Evolutionary conservation across 768 basidiomycete species (phyloP).

Genomic region (Tremella yokohamensis): DNA sequence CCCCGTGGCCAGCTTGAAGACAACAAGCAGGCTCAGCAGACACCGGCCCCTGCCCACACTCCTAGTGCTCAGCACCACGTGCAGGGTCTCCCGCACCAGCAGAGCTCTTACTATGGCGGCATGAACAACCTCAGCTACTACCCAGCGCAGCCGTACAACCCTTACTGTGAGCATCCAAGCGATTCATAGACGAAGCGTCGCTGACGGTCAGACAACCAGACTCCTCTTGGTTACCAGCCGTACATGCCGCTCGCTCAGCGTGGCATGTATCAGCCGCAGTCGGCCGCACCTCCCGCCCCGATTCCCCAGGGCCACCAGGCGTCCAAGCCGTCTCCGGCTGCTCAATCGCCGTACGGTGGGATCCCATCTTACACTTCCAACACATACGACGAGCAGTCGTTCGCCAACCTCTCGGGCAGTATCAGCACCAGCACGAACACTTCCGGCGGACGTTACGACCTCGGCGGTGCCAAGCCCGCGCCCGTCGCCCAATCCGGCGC

Average conservation of each 20-base stretch:
- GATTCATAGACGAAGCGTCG: background rate
- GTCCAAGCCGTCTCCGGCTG: slow-evolving; percentile 18
- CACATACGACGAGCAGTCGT: slow-evolving; percentile 39
- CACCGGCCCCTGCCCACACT: slow-evolving; percentile 30
- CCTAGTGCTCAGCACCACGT: slow-evolving; percentile 21
- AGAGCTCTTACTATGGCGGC: slow-evolving; percentile 44
- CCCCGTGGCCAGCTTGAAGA: slow-evolving; percentile 43
- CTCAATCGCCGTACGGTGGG: slow-evolving; percentile 47
- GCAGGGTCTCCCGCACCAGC: slow-evolving; percentile 39
- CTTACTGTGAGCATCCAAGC: slow-evolving; percentile 27
- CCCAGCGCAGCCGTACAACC: slow-evolving; percentile 50
- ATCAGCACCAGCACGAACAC: too few relatives aligned
- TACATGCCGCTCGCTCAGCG: slow-evolving; percentile 48
- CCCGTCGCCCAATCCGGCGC: slow-evolving; percentile 7
- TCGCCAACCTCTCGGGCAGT: slow-evolving; percentile 18
- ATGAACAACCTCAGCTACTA: slow-evolving; percentile 49
- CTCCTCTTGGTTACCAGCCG: slow-evolving; percentile 47
- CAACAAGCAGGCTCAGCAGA: slow-evolving; percentile 33
- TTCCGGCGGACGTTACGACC: slow-evolving; percentile 28
- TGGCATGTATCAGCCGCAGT: slow-evolving; percentile 39
- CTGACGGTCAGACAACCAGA: slow-evolving; percentile 36
- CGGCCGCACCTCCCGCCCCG: slow-evolving; percentile 28
- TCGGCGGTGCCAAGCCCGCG: slow-evolving; percentile 1
- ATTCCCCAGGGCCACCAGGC: slow-evolving; percentile 18
- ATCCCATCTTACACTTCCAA: slow-evolving; percentile 35